These are phyloP conservation scores for Ophiosphaerella herpotricha DNA, from an alignment of 2,329 filamentous ascomycete species.

Conservation along the genomic window DNA sequence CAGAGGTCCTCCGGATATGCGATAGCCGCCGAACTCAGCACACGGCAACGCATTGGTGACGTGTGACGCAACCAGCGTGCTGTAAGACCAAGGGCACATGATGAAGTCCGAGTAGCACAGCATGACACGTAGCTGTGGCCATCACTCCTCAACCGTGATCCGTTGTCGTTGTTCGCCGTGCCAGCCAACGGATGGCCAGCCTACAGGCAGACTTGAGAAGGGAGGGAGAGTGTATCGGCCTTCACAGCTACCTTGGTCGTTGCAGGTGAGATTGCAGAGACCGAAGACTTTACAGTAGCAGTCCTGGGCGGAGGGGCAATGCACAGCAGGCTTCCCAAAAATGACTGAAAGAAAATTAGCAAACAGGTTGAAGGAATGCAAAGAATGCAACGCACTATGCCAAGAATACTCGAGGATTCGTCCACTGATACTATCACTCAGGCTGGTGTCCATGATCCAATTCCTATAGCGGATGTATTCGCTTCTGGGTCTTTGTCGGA, in stretches of 20 bases:
- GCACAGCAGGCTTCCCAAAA: constrained; percentile 50
- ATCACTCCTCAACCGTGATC: constrained; percentile 26
- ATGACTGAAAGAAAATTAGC: constrained; percentile 37
- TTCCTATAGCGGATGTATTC: constrained; percentile 56
- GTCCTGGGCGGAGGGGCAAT: constrained; percentile 64
- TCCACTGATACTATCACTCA: constrained; percentile 57
- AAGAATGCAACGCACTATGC: constrained; percentile 55
- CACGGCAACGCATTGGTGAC: not conserved
- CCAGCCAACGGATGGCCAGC: constrained; percentile 66
- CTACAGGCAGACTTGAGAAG: constrained; percentile 61
- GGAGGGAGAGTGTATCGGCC: constrained; percentile 64
- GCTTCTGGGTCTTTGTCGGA: constrained; percentile 50
- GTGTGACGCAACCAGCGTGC: not conserved
- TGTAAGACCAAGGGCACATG: not conserved
- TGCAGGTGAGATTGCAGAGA: constrained; percentile 57
- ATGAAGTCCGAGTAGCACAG: not conserved
- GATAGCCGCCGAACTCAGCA: not conserved
- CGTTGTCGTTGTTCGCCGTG: constrained; percentile 42
- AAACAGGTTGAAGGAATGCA: not conserved
- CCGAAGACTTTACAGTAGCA: constrained; percentile 73
- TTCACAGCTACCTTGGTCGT: constrained; percentile 54
- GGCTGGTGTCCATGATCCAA: constrained; percentile 55
- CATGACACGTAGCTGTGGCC: not conserved
- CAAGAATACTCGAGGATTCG: constrained; percentile 64
- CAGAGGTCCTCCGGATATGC: not conserved